Percentiles rank a stretch among this genome's conserved stretches.
phyloP scores from a whole-genome alignment of 306 rosid genomes.

The Cyamopsis tetragonoloba region DNA sequence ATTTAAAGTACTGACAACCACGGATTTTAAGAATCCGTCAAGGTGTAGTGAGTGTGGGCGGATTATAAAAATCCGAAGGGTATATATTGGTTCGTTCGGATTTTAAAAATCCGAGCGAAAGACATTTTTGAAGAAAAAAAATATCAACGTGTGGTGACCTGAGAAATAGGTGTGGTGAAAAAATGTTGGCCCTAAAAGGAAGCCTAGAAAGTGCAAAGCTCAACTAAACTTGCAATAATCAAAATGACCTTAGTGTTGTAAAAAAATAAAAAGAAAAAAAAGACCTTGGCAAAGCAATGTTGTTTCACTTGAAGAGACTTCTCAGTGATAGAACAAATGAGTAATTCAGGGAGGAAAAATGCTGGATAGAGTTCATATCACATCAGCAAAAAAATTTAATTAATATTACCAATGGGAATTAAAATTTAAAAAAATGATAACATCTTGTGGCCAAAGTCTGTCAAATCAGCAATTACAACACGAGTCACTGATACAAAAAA shows the following conservation, averaged over 20 bases:
- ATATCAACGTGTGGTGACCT: too few relatives aligned
- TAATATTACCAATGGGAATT: constrained; percentile 11
- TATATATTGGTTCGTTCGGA: too few relatives aligned
- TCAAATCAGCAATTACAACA: constrained; percentile 1
- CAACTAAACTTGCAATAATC: background rate
- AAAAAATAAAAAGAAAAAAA: too few relatives aligned
- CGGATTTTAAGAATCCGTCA: too few relatives aligned
- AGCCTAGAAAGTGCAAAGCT: background rate
- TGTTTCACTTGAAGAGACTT: background rate
- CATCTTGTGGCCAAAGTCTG: background rate
- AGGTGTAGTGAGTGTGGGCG: too few relatives aligned
- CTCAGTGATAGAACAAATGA: background rate
- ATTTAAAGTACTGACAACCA: too few relatives aligned
- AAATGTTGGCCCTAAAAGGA: too few relatives aligned
- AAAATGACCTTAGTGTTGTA: background rate
- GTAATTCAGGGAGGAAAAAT: background rate
- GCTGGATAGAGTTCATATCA: background rate
- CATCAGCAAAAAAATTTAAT: background rate
- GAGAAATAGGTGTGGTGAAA: too few relatives aligned
- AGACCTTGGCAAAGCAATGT: too few relatives aligned
- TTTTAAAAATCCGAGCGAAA: too few relatives aligned
- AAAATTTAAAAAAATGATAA: background rate
- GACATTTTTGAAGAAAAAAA: too few relatives aligned
- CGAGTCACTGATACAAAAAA: background rate
- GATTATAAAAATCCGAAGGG: too few relatives aligned